A percentile compares a stretch with the other conserved stretches of the same genome.
Evolutionary conservation across 2,329 filamentous ascomycete genomes (phyloP).

Genomic region (Ploettnerulaceae sp.): DNA sequence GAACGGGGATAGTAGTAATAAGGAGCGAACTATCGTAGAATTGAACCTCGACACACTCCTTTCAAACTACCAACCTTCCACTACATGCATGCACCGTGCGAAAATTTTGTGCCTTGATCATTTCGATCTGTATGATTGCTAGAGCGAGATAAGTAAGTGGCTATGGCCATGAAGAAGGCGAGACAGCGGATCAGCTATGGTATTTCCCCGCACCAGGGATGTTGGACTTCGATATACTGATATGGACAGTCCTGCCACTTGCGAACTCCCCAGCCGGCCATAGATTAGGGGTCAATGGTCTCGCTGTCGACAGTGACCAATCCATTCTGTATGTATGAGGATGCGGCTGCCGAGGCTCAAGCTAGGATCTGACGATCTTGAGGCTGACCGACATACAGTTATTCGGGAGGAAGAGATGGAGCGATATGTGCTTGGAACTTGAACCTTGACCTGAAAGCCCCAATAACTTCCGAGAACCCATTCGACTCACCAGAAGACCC

Average conservation of each 20-base stretch:
- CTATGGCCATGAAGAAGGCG: constrained; percentile 63
- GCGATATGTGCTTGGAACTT: constrained; percentile 95
- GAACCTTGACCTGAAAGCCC: constrained; percentile 57
- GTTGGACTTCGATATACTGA: constrained; percentile 11
- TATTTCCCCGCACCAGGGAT: constrained; percentile 32
- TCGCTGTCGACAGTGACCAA: constrained; percentile 78
- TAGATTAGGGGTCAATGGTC: constrained; percentile 88
- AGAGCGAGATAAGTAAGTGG: constrained; percentile 15
- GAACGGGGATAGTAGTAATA: constrained; percentile 3
- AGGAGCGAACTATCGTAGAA: neutral
- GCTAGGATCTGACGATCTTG: constrained; percentile 9
- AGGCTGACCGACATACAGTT: constrained; percentile 51
- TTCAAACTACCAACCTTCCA: neutral
- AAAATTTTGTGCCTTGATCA: constrained; percentile 9
- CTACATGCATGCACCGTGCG: constrained; percentile 16
- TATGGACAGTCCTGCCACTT: constrained; percentile 59
- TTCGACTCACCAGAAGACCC: constrained; percentile 33
- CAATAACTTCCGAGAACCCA: constrained; percentile 25
- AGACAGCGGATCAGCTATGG: constrained; percentile 68
- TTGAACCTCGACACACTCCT: neutral
- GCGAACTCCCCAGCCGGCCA: constrained; percentile 77
- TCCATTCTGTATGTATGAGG: constrained; percentile 69
- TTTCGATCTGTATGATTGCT: constrained; percentile 18
- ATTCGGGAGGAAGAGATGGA: constrained; percentile 92
- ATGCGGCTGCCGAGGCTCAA: constrained; percentile 3